Conservation (phyloP, 345 rosid genomes). For the Hirschfeldia incana region DNA sequence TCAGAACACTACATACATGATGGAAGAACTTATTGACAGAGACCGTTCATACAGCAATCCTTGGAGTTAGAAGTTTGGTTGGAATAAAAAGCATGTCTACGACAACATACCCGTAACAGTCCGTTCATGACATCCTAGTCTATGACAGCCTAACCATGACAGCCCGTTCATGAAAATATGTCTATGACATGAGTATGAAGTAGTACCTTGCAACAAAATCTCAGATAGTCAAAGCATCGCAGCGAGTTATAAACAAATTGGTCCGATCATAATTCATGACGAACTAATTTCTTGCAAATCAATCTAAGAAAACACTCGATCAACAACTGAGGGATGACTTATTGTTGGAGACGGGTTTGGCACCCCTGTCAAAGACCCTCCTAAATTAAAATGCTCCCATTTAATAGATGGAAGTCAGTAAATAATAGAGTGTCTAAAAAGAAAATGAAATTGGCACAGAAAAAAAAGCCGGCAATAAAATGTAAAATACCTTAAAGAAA, state of each 20-base stretch:
- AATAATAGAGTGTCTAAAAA: too few species aligned
- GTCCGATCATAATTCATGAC: neutral
- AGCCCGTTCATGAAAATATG: neutral
- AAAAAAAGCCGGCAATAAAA: neutral
- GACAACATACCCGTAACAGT: neutral
- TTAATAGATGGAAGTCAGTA: neutral
- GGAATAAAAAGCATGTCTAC: neutral
- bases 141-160: neutral
- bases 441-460: neutral
- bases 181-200: neutral
- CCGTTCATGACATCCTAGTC: too few species aligned
- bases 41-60: neutral
- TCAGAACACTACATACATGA: too few species aligned
- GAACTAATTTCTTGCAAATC: neutral
- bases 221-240: too few species aligned
- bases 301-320: neutral
- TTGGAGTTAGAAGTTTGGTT: neutral
- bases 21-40: too few species aligned
- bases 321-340: neutral
- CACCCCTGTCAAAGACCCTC: too few species aligned
- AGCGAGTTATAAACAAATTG: too few species aligned
- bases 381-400: neutral
- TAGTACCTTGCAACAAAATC: neutral
- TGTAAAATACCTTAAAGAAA: constrained; percentile 14
- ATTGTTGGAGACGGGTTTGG: neutral